Conservation (phyloP, 2,329 filamentous ascomycete species). For the Penicillium sp. region DNA sequence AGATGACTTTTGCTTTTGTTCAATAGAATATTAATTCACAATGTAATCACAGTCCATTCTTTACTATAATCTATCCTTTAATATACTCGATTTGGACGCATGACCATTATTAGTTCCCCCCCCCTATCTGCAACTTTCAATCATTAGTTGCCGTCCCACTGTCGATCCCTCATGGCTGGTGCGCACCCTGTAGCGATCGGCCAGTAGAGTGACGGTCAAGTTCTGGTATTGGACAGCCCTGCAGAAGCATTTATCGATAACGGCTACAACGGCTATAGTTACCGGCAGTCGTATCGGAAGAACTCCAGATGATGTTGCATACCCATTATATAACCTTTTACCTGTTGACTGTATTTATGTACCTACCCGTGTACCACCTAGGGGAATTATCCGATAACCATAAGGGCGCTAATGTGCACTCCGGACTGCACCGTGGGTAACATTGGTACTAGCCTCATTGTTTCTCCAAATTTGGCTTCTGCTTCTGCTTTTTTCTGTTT, state of each 20-base stretch:
- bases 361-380: slow-evolving; percentile 21
- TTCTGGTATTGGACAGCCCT: slow-evolving; percentile 1
- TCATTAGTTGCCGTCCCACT: neutral
- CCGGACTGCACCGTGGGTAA: slow-evolving; percentile 17
- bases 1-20: neutral
- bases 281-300: slow-evolving; percentile 19
- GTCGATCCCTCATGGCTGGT: slow-evolving; percentile 20
- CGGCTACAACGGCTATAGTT: slow-evolving; percentile 1
- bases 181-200: slow-evolving; percentile 25
- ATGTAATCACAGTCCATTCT: neutral
- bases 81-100: slow-evolving; percentile 8
- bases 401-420: slow-evolving; percentile 4
- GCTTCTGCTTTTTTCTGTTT: slow-evolving; percentile 5
- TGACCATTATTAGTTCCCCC: slow-evolving; percentile 1
- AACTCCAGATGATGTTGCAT: slow-evolving; percentile 20
- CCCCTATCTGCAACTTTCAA: neutral
- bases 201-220: neutral
- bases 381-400: slow-evolving; percentile 24
- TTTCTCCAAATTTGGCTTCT: neutral
- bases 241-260: neutral
- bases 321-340: slow-evolving; percentile 3
- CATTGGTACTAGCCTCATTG: slow-evolving; percentile 11
- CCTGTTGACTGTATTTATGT: slow-evolving; percentile 8
- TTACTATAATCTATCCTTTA: slow-evolving; percentile 2
- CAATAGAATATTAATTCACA: neutral